Base-by-base conservation (phyloP, 495 filamentous ascomycete species). In the Xylaria flabelliformis region DNA sequence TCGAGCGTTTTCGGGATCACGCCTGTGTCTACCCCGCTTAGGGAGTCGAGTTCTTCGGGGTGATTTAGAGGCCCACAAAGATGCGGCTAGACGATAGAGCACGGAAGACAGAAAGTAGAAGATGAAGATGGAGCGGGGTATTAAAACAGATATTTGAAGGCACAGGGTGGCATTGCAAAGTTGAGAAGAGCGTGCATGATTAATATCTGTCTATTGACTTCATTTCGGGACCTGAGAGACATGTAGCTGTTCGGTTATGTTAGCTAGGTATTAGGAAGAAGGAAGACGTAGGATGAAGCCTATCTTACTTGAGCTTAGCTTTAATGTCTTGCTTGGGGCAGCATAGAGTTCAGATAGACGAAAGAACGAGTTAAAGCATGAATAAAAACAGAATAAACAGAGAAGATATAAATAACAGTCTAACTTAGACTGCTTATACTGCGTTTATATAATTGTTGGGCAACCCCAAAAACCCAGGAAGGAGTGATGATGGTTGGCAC, bases 21-120 rank as follows among this genome's bases (percentile, higher is more conserved):
- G 15, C 70, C 70, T 32, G 50, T 58, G 21, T 72, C 70, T 50
- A 72, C 70, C 17, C 70, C 70, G 26, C 53, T 72, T 34, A 24
- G 70, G 21, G 70, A 67, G 42, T 66, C 63, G 24, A 72, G 51
- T 44, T 69, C 19, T 53, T 67, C 64, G 5, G 44, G 58, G 4
- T 56, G 26, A 56, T 56, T 32, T 1, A 7, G 53, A 0, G 9
- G 24, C 3, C 26, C 17, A 17, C 4, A 1, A 0, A 29, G 26
- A 32, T 24, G 9, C 4, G 9, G 1, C 2, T 8, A 29, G 51
- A 55, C 2, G 26, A 19, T 32, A 6, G 5, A 32, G 17, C 6
- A 7, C 12, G 10, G 53, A 17, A n/a, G 24, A 55, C 4, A 8
- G 17, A 55, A 55, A 12, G 3, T 13, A 26, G 24, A 56, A 17